A percentile compares a stretch with the other conserved stretches of the same genome.
Evolutionary conservation across 2,329 filamentous ascomycete genomes (phyloP).

Genomic region (Nigrospora osmanthi): DNA sequence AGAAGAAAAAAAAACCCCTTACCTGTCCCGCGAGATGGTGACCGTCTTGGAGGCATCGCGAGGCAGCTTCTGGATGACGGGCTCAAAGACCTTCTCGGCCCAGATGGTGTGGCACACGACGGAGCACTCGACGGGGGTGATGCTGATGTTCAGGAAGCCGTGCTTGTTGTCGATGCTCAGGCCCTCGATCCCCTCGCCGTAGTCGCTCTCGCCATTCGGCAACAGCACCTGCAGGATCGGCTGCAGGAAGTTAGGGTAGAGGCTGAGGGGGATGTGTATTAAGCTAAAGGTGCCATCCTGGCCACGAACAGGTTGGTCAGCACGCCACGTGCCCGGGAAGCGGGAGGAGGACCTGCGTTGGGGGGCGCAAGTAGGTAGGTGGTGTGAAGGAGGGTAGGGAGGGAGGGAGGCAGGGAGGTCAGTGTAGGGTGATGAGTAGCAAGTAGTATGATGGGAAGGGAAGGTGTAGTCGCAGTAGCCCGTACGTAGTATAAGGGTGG

Average conservation of each 20-base stretch:
- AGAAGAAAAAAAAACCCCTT: too few relatives aligned
- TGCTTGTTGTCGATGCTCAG: constrained; percentile 50
- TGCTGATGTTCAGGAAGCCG: constrained; percentile 85
- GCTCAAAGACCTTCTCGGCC: constrained; percentile 67
- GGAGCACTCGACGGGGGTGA: constrained; percentile 88
- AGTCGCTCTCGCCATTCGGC: constrained; percentile 42
- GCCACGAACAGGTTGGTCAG: constrained; percentile 6
- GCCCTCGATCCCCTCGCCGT: constrained; percentile 30
- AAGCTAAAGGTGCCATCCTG: constrained; percentile 83
- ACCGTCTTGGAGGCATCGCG: constrained; percentile 44
- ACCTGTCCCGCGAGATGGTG: constrained; percentile 53
- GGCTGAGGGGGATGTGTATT: constrained; percentile 78
- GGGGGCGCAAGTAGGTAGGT: too few relatives aligned
- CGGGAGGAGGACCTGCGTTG: too few relatives aligned
- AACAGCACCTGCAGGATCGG: constrained; percentile 81
- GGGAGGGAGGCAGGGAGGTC: too few relatives aligned
- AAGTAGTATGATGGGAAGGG: too few relatives aligned
- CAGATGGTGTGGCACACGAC: constrained; percentile 77
- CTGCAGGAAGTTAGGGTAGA: constrained; percentile 74
- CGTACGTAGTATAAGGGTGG: too few relatives aligned
- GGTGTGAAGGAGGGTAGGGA: too few relatives aligned
- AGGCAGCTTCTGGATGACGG: constrained; percentile 59
- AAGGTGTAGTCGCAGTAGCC: too few relatives aligned
- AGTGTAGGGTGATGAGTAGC: too few relatives aligned
- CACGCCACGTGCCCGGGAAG: too few relatives aligned